Base-by-base conservation (phyloP, 208 protist genomes). In the Acanthamoeba polyphaga region DNA sequence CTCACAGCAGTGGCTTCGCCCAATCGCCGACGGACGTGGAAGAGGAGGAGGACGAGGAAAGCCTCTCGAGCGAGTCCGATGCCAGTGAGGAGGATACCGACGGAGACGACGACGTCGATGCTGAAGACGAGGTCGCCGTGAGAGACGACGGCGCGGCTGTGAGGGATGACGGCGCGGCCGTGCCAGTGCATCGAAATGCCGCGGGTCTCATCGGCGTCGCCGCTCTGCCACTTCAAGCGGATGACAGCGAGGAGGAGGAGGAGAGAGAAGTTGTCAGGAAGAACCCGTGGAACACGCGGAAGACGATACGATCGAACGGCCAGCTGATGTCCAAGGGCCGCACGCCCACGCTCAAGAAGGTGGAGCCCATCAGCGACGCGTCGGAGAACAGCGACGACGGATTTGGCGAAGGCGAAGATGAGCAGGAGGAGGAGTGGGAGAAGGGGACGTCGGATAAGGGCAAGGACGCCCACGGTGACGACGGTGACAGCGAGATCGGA, bases 401-500 rank as follows among this genome's bases (percentile, higher is more conserved):
- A 15, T 19, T 49, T 8, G n/a, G 68, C 72, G 74, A 80, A 17
- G 19, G 17, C 19, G 70, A 82, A 13, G 74, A n/a, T 13, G 46
- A 82, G 43, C 32, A 82, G 43, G 46, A 82, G 74, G 46, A 82
- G 43, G 46, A 82, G 43, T 55, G 46, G 74, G 46, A 82, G 74
- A 46, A n/a, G 43, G 70, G 49, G 32, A 15, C 7, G 70, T 17
- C n/a, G 10, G 43, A 43, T 38, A 82, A 82, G 46, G 74, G 38
- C 74, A 82, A 82, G 43, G 15, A 46, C 32, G 74, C 43, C 74
- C 68, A 43, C 8, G 74, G 46, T 22, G 82, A 89, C 82, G 13
- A 29, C 78, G 38, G 17, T 6, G 82, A 89, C n/a, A 89, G 32
- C n/a, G 82, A 46, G 55, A 89, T 84, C 49, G 76, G 76, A 9